Evolutionary conservation across 106 monocot genomes (phyloP), one percentile per base, ranked within the genome.

Genomic region (Platanthera zijinensis): DNA sequence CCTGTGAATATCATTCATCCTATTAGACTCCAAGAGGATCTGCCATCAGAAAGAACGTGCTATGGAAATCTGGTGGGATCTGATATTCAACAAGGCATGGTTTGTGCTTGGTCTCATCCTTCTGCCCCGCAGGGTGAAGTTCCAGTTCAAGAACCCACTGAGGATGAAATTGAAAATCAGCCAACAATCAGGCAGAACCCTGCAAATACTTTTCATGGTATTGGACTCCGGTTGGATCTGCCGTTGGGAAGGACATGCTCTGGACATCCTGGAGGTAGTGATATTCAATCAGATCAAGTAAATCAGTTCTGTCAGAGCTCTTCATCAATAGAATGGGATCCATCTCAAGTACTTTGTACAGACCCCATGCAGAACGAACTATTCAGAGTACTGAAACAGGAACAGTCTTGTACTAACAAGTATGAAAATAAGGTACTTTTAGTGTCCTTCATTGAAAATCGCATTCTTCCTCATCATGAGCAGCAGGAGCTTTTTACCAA

Each of bases 291-390:
- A 77, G 78, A 79, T 21, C 48, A 45, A 17, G 70, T 21, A 69
- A 74, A 19, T 52, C 69, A 11, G 15, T 48, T 74, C 13, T 17
- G 18, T 0, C 77, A 82, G 18, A 73, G 77, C 13, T 78, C 83
- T 76, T 78, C 78, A 6, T 66, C 83, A 52, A 14, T 74, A 30
- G 73, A 62, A 3, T 79, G 83, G 51, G 53, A 86, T 56, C 82
- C 84, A 17, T 57, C 66, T 64, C 84, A 84, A 75, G 84, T 77
- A 10, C 14, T 87, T 76, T 57, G 71, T 62, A 28, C 74, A 57
- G 92, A 95, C 28, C 89, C 89, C 13, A 69, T 95, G 52, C 83
- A 83, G 54, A 92, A 88, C 82, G 95, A 95, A 73, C 69, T 92
- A 48, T 28, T 50, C 12, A 92, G 86, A 76, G 79, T 95, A 74